A percentile compares a stretch with the other conserved stretches of the same genome.
Evolutionary conservation across 768 basidiomycete species (phyloP).

Genomic region (Cantharellus cinnabarinus): DNA sequence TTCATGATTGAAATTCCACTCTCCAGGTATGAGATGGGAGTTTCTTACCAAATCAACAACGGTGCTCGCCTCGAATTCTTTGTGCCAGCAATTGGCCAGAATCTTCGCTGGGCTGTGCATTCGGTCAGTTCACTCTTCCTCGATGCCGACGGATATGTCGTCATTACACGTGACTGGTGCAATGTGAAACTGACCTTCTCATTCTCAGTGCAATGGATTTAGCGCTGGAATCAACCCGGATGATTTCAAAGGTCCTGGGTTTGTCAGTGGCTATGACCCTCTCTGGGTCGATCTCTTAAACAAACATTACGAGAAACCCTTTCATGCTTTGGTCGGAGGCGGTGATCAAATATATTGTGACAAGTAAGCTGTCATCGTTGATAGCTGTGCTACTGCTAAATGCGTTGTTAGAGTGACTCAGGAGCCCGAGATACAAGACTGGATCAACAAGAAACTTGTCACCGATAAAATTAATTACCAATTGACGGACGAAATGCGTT

Average conservation of each 20-base stretch:
- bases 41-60: conserved; percentile 66
- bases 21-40: conserved; percentile 43
- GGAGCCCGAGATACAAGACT: conserved; percentile 77
- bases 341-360: conserved; percentile 89
- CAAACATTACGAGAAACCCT: conserved; percentile 59
- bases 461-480: conserved; percentile 36
- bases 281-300: conserved; percentile 85
- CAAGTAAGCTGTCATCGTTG: conserved; percentile 23
- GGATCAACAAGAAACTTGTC: conserved; percentile 43
- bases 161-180: background rate
- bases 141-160: background rate
- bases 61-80: conserved; percentile 61
- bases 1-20: conserved; percentile 74
- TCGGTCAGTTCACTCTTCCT: conserved; percentile 28
- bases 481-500: conserved; percentile 48
- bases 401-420: conserved; percentile 36
- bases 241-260: conserved; percentile 66
- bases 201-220: conserved; percentile 61
- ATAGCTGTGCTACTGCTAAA: no score
- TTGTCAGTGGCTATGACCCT: conserved; percentile 65
- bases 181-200: background rate
- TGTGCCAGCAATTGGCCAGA: conserved; percentile 60
- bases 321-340: conserved; percentile 84
- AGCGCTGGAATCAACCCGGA: conserved; percentile 78
- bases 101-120: conserved; percentile 82